phyloP scores from a whole-genome alignment of 306 rosid species.

The Abrus precatorius region DNA sequence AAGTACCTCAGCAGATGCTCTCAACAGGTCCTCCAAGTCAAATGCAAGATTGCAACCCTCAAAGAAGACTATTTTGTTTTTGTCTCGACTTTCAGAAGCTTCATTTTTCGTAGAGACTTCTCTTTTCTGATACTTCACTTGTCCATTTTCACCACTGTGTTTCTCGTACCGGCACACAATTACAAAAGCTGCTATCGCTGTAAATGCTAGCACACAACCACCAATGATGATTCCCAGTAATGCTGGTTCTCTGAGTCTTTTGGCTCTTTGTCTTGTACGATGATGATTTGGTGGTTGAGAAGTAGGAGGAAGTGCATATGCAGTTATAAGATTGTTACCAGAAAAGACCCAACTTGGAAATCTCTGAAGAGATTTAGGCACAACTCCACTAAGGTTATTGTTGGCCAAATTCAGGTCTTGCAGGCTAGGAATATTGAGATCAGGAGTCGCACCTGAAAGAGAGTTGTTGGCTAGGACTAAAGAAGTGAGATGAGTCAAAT shows the following conservation, averaged over 20 bases:
- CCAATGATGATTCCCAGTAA: slow-evolving; percentile 71
- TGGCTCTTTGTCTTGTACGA: slow-evolving; percentile 52
- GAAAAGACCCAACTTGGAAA: slow-evolving; percentile 72
- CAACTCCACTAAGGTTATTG: slow-evolving; percentile 72
- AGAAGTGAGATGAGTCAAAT: slow-evolving; percentile 67
- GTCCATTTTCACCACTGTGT: slow-evolving; percentile 31
- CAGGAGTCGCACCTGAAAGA: slow-evolving; percentile 80
- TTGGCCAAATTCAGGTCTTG: slow-evolving; percentile 68
- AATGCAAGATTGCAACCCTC: slow-evolving; percentile 75
- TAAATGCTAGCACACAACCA: slow-evolving; percentile 64
- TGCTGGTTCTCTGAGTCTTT: slow-evolving; percentile 62
- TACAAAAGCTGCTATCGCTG: slow-evolving; percentile 53
- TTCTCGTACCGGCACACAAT: slow-evolving; percentile 55
- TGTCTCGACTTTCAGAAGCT: slow-evolving; percentile 56
- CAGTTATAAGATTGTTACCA: slow-evolving; percentile 65
- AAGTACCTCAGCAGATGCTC: slow-evolving; percentile 94
- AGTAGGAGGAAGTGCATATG: slow-evolving; percentile 58
- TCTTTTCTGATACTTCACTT: slow-evolving; percentile 57
- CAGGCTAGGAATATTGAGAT: slow-evolving; percentile 64
- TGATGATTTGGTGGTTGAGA: slow-evolving; percentile 47
- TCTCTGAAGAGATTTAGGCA: slow-evolving; percentile 70
- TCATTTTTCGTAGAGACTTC: slow-evolving; percentile 55
- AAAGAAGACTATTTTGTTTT: slow-evolving; percentile 70
- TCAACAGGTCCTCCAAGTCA: slow-evolving; percentile 87
- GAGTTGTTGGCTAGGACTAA: slow-evolving; percentile 76